Percentiles rank a stretch among this genome's conserved stretches.
Evolutionary conservation across 768 basidiomycete species (phyloP).

Genomic region (Boletus reticuloceps): DNA sequence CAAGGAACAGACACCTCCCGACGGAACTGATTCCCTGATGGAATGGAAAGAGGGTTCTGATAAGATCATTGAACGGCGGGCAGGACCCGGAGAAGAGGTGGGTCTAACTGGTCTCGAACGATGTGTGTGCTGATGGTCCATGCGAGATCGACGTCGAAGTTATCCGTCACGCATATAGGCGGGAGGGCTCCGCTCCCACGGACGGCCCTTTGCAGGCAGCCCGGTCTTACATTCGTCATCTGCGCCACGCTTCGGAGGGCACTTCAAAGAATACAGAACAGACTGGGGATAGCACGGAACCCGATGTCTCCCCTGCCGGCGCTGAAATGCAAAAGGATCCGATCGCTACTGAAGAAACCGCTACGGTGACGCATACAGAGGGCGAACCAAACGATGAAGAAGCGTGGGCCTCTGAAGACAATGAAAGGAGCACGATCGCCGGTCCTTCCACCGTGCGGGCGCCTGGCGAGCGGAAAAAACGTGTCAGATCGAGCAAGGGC

Average conservation of each 20-base stretch:
- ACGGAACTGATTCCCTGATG: conserved; percentile 37
- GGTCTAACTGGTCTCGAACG: conserved; percentile 13
- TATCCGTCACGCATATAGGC: conserved; percentile 41
- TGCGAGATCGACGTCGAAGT: conserved; percentile 64
- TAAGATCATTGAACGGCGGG: conserved; percentile 59
- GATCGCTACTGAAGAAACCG: background rate
- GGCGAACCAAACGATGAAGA: conserved; percentile 47
- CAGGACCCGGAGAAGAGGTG: conserved; percentile 65
- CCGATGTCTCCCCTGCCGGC: conserved; percentile 13
- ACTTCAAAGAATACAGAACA: conserved; percentile 28
- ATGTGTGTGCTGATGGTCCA: conserved; percentile 13
- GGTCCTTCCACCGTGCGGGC: conserved; percentile 6
- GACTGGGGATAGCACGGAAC: conserved; percentile 14
- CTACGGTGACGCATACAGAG: conserved; percentile 3
- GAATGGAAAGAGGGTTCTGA: conserved; percentile 77
- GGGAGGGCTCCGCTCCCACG: conserved; percentile 1
- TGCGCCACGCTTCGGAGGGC: conserved; percentile 13
- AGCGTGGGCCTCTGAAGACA: conserved; percentile 62
- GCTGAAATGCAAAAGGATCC: conserved; percentile 13
- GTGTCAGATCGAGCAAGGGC: conserved; percentile 23
- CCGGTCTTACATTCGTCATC: conserved; percentile 11
- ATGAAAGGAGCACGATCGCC: conserved; percentile 23
- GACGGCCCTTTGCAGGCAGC: background rate
- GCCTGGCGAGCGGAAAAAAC: conserved; percentile 19
- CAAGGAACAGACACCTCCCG: conserved; percentile 41